phyloP scores from a whole-genome alignment of 306 rosid genomes.

The Inga laurina region DNA sequence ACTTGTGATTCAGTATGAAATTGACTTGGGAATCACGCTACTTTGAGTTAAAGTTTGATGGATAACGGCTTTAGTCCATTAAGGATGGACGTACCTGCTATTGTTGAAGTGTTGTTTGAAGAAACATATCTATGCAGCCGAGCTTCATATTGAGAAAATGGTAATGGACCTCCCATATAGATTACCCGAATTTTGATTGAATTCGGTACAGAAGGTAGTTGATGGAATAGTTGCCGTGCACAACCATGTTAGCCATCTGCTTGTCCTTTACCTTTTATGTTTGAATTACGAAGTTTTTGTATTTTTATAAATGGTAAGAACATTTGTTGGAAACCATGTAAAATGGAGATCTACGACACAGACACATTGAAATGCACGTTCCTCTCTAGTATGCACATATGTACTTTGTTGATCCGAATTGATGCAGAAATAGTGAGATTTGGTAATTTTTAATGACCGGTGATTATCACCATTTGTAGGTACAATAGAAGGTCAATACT shows the following conservation, averaged over 20 bases:
- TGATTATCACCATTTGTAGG: neutral
- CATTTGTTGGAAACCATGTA: neutral
- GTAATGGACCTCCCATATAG: conserved; percentile 23
- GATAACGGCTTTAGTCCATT: neutral
- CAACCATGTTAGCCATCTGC: neutral
- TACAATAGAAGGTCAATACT: neutral
- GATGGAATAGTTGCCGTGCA: neutral
- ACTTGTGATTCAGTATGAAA: neutral
- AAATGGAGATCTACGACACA: neutral
- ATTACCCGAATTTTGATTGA: neutral
- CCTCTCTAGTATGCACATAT: neutral
- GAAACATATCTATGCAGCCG: conserved; percentile 9
- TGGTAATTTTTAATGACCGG: neutral
- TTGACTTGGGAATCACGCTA: neutral
- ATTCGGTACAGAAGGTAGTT: neutral
- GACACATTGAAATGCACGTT: neutral
- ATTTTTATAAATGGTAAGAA: neutral
- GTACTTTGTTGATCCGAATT: neutral
- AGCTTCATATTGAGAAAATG: conserved; percentile 34
- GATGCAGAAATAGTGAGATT: conserved; percentile 4
- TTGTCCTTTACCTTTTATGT: neutral
- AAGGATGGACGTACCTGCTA: conserved; percentile 11
- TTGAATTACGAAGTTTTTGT: neutral
- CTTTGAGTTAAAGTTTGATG: neutral
- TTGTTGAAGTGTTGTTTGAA: conserved; percentile 11